Conservation (phyloP, 306 rosid genomes). For the Rosa rugosa region DNA sequence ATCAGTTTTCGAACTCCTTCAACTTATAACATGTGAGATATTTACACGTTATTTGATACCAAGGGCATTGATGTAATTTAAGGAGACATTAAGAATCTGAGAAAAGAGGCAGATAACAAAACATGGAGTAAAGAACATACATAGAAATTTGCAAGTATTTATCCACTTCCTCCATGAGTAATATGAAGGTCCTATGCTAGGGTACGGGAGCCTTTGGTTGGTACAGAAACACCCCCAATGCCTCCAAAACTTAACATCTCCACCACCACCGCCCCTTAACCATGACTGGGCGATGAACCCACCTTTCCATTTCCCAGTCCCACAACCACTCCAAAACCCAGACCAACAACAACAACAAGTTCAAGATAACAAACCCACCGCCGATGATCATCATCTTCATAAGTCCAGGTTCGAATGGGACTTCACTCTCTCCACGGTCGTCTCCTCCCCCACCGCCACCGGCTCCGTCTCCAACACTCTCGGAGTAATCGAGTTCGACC, state of each 20-base stretch:
- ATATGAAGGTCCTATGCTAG: not conserved
- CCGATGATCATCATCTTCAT: not conserved
- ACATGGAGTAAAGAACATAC: not conserved
- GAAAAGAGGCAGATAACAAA: not conserved
- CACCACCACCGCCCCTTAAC: constrained; percentile 4
- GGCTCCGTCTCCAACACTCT: constrained; percentile 36
- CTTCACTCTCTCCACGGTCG: constrained; percentile 42
- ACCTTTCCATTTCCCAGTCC: constrained; percentile 19
- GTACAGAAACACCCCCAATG: constrained; percentile 16
- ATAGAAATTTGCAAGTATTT: not conserved
- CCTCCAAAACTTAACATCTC: constrained; percentile 18
- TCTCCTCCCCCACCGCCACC: constrained; percentile 15
- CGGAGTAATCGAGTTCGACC: constrained; percentile 54
- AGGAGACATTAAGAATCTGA: not conserved
- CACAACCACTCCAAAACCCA: not conserved
- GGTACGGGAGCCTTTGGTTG: constrained; percentile 36
- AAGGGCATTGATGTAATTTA: constrained; percentile 14
- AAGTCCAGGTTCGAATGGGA: constrained; percentile 38
- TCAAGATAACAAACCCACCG: not conserved
- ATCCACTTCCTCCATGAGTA: constrained; percentile 14
- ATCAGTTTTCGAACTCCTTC: too few relatives aligned
- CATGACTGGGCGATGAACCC: constrained; percentile 59
- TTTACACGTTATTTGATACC: too few relatives aligned
- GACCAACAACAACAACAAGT: not conserved
- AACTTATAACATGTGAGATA: too few relatives aligned